Base-by-base conservation (phyloP, 768 basidiomycete genomes). In the Lactarius indigo region DNA sequence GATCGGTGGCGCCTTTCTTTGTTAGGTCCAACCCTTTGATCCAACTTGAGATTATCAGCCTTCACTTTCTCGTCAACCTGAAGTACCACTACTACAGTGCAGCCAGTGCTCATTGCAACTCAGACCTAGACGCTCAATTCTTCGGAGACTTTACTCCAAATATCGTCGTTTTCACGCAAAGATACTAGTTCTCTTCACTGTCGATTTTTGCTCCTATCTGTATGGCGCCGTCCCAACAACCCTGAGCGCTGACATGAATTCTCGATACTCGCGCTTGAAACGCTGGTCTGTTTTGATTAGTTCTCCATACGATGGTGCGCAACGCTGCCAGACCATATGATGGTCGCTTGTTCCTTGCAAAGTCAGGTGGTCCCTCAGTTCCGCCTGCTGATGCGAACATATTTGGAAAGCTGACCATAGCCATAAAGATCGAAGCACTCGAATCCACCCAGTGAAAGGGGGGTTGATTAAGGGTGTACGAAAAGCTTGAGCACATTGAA, bases 401-500 rank as follows among this genome's bases (percentile, higher is more conserved):
- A 52, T 52, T 23, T 52, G 50, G 15, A 52, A 26, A n/a, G 17
- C 31, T 57, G 6, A n/a, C 23, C 62, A 30, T 20, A 28, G 28
- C 52, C 18, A 18, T 50, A 20, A 12, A 23, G 33, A 62, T 28
- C n/a, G 17, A 39, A 50, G 47, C 23, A 50, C 13, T 47, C n/a
- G 23, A 13, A 37, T 42, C 35, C 12, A 62, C 17, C 20, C 7
- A 30, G 13, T n/a, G 30, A 30, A 23, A 39, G 37, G 42, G 42
- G 41, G 55, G 28, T 68, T 47, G 52, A 64, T 68, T 64, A 64
- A 59, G 26, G 26, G 17, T 18, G 62, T 59, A 37, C 30, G 58
- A 59, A 55, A 55, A 54, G 61, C 57, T 59, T 28, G 58, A 64
- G 58, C 58, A 59, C 30, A 67, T 59, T 63, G 52, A 64, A 63